These are phyloP conservation scores for Populus hybrid DNA, from an alignment of 441 rosid genomes.

Conservation along the genomic window DNA sequence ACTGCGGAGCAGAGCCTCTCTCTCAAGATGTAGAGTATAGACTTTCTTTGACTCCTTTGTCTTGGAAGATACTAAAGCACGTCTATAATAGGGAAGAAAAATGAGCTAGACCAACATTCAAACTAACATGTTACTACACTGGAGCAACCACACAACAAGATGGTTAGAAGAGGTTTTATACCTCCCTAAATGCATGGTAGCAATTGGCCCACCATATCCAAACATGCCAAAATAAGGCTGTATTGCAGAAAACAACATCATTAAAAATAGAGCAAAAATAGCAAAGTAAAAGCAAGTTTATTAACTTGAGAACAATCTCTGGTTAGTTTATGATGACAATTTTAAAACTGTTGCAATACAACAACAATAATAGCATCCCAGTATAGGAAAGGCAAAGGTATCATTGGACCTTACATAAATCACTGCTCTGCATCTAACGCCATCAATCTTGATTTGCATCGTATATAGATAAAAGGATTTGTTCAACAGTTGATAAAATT, in stretches of 20 bases:
- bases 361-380: not conserved
- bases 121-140: not conserved
- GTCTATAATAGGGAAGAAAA: too few relatives aligned
- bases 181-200: conserved; percentile 79
- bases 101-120: too few relatives aligned
- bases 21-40: conserved; percentile 44
- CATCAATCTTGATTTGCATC: too few relatives aligned
- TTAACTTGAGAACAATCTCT: not conserved
- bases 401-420: too few relatives aligned
- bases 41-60: conserved; percentile 50
- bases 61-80: too few relatives aligned
- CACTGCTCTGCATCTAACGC: too few relatives aligned
- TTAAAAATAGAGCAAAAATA: conserved; percentile 4
- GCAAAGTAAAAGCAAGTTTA: conserved; percentile 4
- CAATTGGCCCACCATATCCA: conserved; percentile 77
- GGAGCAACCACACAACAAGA: not conserved
- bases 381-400: not conserved
- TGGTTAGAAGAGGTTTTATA: conserved; percentile 13
- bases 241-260: conserved; percentile 4
- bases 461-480: too few relatives aligned
- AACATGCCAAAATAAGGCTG: conserved; percentile 87
- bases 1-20: conserved; percentile 47
- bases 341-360: not conserved
- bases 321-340: not conserved
- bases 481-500: too few relatives aligned